Conservation (phyloP, 176 grass and related monocot species). For the Carex cristatella region DNA sequence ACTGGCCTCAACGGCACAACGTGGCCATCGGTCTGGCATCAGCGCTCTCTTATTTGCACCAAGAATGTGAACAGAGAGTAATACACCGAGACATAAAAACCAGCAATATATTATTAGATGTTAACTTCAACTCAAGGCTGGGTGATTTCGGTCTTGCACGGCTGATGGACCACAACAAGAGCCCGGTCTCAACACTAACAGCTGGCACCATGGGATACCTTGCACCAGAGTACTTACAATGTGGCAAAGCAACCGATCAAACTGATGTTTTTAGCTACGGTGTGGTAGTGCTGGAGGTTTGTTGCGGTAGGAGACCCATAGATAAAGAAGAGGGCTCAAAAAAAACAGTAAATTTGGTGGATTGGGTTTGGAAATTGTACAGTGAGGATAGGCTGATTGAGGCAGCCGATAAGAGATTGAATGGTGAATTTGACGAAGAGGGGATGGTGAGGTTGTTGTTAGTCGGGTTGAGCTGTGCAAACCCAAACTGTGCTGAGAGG, state of each 20-base stretch:
- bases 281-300: slow-evolving; percentile 72
- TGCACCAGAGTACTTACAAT: slow-evolving; percentile 89
- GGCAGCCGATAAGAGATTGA: slow-evolving; percentile 51
- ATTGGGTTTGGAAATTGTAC: slow-evolving; percentile 87
- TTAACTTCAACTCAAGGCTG: slow-evolving; percentile 57
- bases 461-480: slow-evolving; percentile 80
- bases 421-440: slow-evolving; percentile 42
- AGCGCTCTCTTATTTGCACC: slow-evolving; percentile 73
- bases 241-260: slow-evolving; percentile 82
- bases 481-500: slow-evolving; percentile 74
- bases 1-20: slow-evolving; percentile 54
- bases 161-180: slow-evolving; percentile 81
- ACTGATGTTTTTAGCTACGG: slow-evolving; percentile 96
- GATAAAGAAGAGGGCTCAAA: slow-evolving; percentile 42
- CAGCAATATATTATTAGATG: slow-evolving; percentile 79
- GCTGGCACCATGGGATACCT: slow-evolving; percentile 95
- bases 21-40: slow-evolving; percentile 66
- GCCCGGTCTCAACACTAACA: slow-evolving; percentile 80
- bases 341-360: slow-evolving; percentile 71
- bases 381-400: slow-evolving; percentile 60
- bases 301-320: slow-evolving; percentile 78
- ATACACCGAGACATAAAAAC: slow-evolving; percentile 91
- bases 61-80: slow-evolving; percentile 82
- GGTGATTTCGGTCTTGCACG: slow-evolving; percentile 81
- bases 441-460: slow-evolving; percentile 74